Conservation (phyloP, 2,329 filamentous ascomycete species). For the Colletotrichum brevisporum region DNA sequence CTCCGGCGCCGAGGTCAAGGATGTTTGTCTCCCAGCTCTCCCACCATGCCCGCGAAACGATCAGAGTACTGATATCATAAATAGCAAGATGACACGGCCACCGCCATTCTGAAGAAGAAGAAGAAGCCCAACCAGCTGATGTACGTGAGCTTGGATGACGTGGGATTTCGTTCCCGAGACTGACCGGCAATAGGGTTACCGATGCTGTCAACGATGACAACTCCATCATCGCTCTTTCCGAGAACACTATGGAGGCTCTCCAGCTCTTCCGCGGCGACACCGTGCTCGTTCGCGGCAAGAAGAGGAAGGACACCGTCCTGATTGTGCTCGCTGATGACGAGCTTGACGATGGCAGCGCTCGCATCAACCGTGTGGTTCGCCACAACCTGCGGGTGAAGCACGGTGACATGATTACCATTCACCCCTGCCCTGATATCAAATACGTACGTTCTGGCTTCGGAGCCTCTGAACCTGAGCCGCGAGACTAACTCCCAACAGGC, state of each 20-base stretch:
- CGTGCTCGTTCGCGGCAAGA: slow-evolving; percentile 98
- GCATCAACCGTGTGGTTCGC: slow-evolving; percentile 98
- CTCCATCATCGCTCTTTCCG: slow-evolving; percentile 97
- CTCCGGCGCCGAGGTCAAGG: slow-evolving; percentile 89
- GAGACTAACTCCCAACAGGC: slow-evolving; percentile 70
- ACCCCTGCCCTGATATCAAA: slow-evolving; percentile 99
- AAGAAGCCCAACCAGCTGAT: slow-evolving; percentile 99
- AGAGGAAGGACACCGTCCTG: slow-evolving; percentile 98
- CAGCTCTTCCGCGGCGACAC: slow-evolving; percentile 99
- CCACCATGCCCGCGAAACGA: slow-evolving; percentile 34
- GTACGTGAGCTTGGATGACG: slow-evolving; percentile 66
- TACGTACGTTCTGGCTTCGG: slow-evolving; percentile 77
- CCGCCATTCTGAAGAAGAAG: slow-evolving; percentile 99
- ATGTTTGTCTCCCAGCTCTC: slow-evolving; percentile 68
- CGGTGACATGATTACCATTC: slow-evolving; percentile 96
- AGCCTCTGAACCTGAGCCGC: not conserved
- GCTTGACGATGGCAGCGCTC: slow-evolving; percentile 94
- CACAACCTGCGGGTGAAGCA: slow-evolving; percentile 99
- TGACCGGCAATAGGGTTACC: slow-evolving; percentile 78
- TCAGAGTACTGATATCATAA: slow-evolving; percentile 43
- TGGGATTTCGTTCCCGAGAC: slow-evolving; percentile 24
- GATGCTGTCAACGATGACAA: slow-evolving; percentile 99
- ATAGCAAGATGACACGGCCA: slow-evolving; percentile 90
- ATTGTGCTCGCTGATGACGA: slow-evolving; percentile 98
- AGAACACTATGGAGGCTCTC: slow-evolving; percentile 98